phyloP scores from a whole-genome alignment of 2,329 filamentous ascomycete genomes.

The Mollisia scopiformis region DNA sequence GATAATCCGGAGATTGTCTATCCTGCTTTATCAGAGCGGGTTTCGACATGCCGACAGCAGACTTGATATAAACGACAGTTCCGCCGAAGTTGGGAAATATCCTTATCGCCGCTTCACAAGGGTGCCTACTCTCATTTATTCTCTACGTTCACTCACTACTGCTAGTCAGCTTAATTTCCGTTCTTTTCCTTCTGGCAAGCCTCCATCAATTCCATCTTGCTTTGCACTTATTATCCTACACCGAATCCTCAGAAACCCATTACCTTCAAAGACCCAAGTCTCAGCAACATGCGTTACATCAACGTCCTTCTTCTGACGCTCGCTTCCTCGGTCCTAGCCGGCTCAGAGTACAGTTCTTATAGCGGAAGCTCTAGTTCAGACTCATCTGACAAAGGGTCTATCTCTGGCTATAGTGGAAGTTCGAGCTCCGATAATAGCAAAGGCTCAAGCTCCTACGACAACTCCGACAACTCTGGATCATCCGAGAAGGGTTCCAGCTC shows the following conservation, averaged over 20 bases:
- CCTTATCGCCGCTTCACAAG: not conserved
- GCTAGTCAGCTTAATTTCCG: constrained; percentile 1
- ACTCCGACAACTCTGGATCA: not conserved
- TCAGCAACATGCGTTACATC: not conserved
- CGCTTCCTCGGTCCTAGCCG: not conserved
- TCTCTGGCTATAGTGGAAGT: not conserved
- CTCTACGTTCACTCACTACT: constrained; percentile 7
- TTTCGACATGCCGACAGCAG: not conserved
- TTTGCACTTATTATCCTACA: not conserved
- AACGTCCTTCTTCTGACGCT: not conserved
- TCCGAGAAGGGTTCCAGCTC: not conserved
- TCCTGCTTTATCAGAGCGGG: not conserved
- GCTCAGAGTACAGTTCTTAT: constrained; percentile 2
- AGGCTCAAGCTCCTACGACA: not conserved
- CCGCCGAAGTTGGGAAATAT: not conserved
- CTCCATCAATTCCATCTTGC: not conserved
- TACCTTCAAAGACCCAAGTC: not conserved
- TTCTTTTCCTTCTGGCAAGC: not conserved
- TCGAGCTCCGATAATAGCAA: not conserved
- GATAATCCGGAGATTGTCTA: constrained; percentile 7
- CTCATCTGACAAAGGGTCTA: not conserved
- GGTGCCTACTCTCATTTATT: constrained; percentile 1
- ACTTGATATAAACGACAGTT: constrained; percentile 2
- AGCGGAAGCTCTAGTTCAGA: not conserved
- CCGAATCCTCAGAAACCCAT: not conserved